These are phyloP conservation scores for Camelina neglecta DNA, from an alignment of 345 rosid genomes.

Conservation along the genomic window DNA sequence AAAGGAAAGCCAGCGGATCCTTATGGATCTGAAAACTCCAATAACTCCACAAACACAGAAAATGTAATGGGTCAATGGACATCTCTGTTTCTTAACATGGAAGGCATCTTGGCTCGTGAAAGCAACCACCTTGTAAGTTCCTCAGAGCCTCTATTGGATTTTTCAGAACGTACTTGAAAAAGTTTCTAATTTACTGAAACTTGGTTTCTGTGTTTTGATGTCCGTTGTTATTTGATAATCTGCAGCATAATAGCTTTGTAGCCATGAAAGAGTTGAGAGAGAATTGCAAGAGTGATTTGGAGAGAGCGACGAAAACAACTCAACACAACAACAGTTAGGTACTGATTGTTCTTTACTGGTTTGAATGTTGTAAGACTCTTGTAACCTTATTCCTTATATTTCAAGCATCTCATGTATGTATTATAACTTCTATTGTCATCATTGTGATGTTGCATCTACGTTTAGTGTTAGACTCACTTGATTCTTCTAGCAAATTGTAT, in stretches of 20 bases:
- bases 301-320: constrained; percentile 56
- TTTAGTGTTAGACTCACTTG: constrained; percentile 29
- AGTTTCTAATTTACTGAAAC: background rate
- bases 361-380: constrained; percentile 33
- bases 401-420: constrained; percentile 28
- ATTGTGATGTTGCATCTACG: constrained; percentile 19
- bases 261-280: constrained; percentile 75
- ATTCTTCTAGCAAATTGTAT: constrained; percentile 10
- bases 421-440: constrained; percentile 29
- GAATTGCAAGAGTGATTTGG: constrained; percentile 74
- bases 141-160: constrained; percentile 9
- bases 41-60: constrained; percentile 58
- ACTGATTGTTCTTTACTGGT: constrained; percentile 25
- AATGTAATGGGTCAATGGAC: constrained; percentile 75
- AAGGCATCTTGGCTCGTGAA: constrained; percentile 68
- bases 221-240: constrained; percentile 11
- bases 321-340: constrained; percentile 47
- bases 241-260: constrained; percentile 67
- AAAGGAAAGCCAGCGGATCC: constrained; percentile 56
- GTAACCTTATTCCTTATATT: constrained; percentile 24
- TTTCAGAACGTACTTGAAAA: background rate
- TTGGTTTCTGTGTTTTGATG: constrained; percentile 15
- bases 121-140: constrained; percentile 80
- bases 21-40: constrained; percentile 47
- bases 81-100: constrained; percentile 89